Conservation (phyloP, 768 basidiomycete genomes). For the Serendipita sp. region DNA sequence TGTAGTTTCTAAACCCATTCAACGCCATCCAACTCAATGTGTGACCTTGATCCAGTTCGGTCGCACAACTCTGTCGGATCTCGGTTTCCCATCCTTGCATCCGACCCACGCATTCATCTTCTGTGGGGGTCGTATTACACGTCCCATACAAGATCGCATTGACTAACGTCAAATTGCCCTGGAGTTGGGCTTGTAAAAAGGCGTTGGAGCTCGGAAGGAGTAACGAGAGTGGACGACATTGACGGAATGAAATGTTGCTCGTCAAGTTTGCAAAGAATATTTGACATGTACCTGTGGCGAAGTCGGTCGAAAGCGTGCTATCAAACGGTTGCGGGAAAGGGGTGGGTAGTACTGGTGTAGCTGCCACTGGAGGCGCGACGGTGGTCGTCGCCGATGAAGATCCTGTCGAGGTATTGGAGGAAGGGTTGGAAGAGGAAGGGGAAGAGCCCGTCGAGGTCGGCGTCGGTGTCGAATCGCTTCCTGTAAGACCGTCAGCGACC, state of each 20-base stretch:
- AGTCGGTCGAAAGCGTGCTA: slow-evolving; percentile 42
- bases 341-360: slow-evolving; percentile 38
- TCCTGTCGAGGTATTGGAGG: slow-evolving; percentile 6
- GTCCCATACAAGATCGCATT: slow-evolving; percentile 65
- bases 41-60: slow-evolving; percentile 39
- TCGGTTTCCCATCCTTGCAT: slow-evolving; percentile 46
- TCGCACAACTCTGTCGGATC: slow-evolving; percentile 33
- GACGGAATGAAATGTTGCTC: slow-evolving; percentile 35
- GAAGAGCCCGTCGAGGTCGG: not conserved
- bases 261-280: slow-evolving; percentile 69
- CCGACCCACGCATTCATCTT: slow-evolving; percentile 40
- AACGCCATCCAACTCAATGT: slow-evolving; percentile 36
- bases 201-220: slow-evolving; percentile 36
- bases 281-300: slow-evolving; percentile 45
- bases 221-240: slow-evolving; percentile 62
- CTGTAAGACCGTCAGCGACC: not conserved
- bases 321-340: slow-evolving; percentile 71
- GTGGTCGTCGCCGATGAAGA: slow-evolving; percentile 8
- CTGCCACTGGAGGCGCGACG: slow-evolving; percentile 31
- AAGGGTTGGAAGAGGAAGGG: slow-evolving; percentile 9
- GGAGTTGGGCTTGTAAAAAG: slow-evolving; percentile 39
- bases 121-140: slow-evolving; percentile 41
- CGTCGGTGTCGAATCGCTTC: not conserved
- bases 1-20: slow-evolving; percentile 47
- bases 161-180: slow-evolving; percentile 40